phyloP scores from a whole-genome alignment of 352 stramenopile genomes.

The Phytophthora citrophthora region DNA sequence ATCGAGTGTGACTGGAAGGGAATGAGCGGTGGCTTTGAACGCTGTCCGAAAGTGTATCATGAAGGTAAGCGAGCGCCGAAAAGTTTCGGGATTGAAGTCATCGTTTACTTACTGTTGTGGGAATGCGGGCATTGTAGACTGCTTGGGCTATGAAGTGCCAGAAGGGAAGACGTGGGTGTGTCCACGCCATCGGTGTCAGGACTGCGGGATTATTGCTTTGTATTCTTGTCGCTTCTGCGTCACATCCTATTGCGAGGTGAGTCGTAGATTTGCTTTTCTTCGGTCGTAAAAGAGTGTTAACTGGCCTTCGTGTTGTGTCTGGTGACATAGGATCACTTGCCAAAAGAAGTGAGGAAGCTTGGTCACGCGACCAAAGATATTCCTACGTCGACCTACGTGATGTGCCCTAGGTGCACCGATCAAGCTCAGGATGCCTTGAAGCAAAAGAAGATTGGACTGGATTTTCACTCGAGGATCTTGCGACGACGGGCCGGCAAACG shows the following conservation, averaged over 20 bases:
- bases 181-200: constrained; percentile 69
- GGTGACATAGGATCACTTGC: constrained; percentile 53
- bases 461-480: constrained; percentile 46
- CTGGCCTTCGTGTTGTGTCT: constrained; percentile 2
- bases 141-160: constrained; percentile 64
- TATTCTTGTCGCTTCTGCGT: constrained; percentile 78
- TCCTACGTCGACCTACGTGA: constrained; percentile 56
- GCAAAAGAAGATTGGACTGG: constrained; percentile 49
- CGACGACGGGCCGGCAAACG: constrained; percentile 23
- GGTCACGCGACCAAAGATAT: constrained; percentile 62
- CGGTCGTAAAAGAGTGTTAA: background rate
- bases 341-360: constrained; percentile 44
- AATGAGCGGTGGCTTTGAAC: constrained; percentile 36
- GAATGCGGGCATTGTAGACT: constrained; percentile 44
- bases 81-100: background rate
- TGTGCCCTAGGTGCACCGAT: constrained; percentile 60
- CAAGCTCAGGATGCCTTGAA: constrained; percentile 43
- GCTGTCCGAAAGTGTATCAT: constrained; percentile 86
- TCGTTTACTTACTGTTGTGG: constrained; percentile 1
- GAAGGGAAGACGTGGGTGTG: constrained; percentile 70
- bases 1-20: constrained; percentile 82
- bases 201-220: constrained; percentile 62
- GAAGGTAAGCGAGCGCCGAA: constrained; percentile 42
- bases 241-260: constrained; percentile 73
- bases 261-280: background rate